phyloP scores from a whole-genome alignment of 495 filamentous ascomycete species.

The Glutinoglossum americanum region DNA sequence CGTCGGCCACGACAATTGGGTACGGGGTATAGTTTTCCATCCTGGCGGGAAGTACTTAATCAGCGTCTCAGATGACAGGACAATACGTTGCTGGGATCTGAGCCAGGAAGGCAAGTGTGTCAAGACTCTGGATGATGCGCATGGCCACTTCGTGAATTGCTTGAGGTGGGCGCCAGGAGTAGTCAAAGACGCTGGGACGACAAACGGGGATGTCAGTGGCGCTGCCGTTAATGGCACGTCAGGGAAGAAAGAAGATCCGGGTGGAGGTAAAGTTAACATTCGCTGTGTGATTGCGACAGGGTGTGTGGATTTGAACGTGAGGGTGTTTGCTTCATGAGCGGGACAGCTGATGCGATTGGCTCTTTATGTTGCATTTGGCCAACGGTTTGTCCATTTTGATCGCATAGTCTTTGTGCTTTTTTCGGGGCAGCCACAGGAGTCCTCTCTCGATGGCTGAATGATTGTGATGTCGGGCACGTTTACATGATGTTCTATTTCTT shows the following conservation, averaged over 20 bases:
- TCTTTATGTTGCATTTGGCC: background rate
- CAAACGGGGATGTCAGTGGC: slow-evolving; percentile 26
- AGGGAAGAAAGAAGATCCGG: slow-evolving; percentile 25
- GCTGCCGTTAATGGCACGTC: slow-evolving; percentile 28
- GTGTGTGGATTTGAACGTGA: slow-evolving; percentile 39
- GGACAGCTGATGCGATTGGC: background rate
- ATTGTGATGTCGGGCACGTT: background rate
- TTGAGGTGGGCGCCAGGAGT: slow-evolving; percentile 80
- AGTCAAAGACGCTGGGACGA: slow-evolving; percentile 27
- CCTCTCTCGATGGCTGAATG: background rate
- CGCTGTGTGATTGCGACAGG: slow-evolving; percentile 43
- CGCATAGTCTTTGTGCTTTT: background rate
- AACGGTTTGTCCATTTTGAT: background rate
- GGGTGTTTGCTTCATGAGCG: slow-evolving; percentile 29
- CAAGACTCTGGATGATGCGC: slow-evolving; percentile 56
- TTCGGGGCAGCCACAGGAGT: background rate
- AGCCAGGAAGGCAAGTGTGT: slow-evolving; percentile 79
- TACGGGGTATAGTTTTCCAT: slow-evolving; percentile 71
- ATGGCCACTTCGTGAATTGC: slow-evolving; percentile 73
- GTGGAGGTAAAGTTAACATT: slow-evolving; percentile 23
- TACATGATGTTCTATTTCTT: background rate
- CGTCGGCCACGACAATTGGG: slow-evolving; percentile 90
- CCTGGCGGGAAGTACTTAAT: slow-evolving; percentile 86
- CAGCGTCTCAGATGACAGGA: slow-evolving; percentile 75
- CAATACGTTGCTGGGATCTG: slow-evolving; percentile 86